These are phyloP conservation scores for Tetrapisispora fleetii DNA, from an alignment of 805 yeast genomes.

Conservation along the genomic window DNA sequence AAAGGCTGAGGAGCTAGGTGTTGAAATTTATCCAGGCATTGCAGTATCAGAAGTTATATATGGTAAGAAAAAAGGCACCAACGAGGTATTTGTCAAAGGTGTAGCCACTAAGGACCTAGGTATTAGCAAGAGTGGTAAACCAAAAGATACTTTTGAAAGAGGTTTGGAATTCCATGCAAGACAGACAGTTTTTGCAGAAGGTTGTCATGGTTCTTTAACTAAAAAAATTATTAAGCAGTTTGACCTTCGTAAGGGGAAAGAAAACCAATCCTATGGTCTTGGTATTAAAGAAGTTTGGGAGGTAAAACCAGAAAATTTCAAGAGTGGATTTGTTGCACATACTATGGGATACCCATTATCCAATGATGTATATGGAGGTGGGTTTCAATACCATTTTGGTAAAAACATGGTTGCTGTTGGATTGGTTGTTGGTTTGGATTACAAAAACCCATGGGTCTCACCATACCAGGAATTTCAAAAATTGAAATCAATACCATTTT, in stretches of 20 bases:
- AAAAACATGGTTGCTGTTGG: constrained; percentile 89
- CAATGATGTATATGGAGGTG: constrained; percentile 82
- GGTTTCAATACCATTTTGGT: constrained; percentile 94
- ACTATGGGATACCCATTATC: constrained; percentile 82
- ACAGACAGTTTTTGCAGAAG: constrained; percentile 85
- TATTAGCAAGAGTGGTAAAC: constrained; percentile 59
- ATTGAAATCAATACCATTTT: constrained; percentile 87
- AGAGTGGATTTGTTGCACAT: constrained; percentile 74
- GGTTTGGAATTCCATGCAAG: constrained; percentile 97
- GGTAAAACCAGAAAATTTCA: constrained; percentile 71
- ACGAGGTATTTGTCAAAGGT: constrained; percentile 48
- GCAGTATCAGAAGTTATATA: constrained; percentile 73
- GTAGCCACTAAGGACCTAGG: constrained; percentile 95
- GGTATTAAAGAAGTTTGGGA: constrained; percentile 98
- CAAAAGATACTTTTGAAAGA: constrained; percentile 78
- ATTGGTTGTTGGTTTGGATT: constrained; percentile 89
- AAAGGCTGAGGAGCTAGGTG: constrained; percentile 87
- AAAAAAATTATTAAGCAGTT: constrained; percentile 66
- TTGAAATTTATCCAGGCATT: constrained; percentile 86
- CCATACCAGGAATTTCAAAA: constrained; percentile 95
- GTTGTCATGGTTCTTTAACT: constrained; percentile 93
- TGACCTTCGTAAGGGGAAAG: constrained; percentile 51
- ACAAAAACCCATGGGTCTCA: constrained; percentile 86
- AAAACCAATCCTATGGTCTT: constrained; percentile 84
- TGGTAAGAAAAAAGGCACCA: constrained; percentile 29